These are phyloP conservation scores for Oenanthe sinensis DNA, from an alignment of 129 eudicot genomes.

Conservation along the genomic window DNA sequence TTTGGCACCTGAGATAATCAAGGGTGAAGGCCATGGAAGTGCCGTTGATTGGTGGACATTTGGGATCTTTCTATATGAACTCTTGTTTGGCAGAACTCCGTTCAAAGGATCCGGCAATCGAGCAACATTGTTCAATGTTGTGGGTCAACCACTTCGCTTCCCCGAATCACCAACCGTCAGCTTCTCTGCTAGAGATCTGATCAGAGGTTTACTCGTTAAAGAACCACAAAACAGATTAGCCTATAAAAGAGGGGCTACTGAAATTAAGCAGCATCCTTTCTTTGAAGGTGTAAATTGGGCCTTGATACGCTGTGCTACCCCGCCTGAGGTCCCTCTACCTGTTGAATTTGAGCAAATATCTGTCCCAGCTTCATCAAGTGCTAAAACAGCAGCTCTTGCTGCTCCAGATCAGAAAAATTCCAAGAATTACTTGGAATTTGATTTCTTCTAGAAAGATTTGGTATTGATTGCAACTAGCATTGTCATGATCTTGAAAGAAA, in stretches of 20 bases:
- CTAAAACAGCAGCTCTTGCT: slow-evolving; percentile 9
- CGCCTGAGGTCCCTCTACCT: slow-evolving; percentile 36
- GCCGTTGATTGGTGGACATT: slow-evolving; percentile 50
- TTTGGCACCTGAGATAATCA: slow-evolving; percentile 36
- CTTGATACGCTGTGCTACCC: slow-evolving; percentile 30
- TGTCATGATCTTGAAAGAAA: background rate
- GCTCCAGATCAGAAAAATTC: slow-evolving; percentile 18
- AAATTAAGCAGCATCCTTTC: slow-evolving; percentile 43
- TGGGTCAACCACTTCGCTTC: slow-evolving; percentile 37
- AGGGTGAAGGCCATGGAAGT: slow-evolving; percentile 45
- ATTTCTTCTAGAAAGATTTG: slow-evolving; percentile 22
- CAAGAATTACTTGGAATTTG: slow-evolving; percentile 32
- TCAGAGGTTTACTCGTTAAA: slow-evolving; percentile 35
- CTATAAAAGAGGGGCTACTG: slow-evolving; percentile 39
- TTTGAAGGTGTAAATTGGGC: slow-evolving; percentile 50
- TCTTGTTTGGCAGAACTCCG: slow-evolving; percentile 34
- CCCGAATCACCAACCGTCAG: slow-evolving; percentile 33
- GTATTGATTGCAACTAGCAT: background rate
- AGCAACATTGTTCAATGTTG: slow-evolving; percentile 36
- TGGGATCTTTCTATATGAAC: slow-evolving; percentile 35
- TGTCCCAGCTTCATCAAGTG: slow-evolving; percentile 14
- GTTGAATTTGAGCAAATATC: slow-evolving; percentile 22
- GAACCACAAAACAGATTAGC: slow-evolving; percentile 38
- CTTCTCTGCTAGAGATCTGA: slow-evolving; percentile 32
- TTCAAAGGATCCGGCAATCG: slow-evolving; percentile 38